Percentiles rank a stretch among this genome's conserved stretches.
These are phyloP conservation scores for Trypanosoma caninum DNA, from an alignment of 208 protist species.

Conservation along the genomic window DNA sequence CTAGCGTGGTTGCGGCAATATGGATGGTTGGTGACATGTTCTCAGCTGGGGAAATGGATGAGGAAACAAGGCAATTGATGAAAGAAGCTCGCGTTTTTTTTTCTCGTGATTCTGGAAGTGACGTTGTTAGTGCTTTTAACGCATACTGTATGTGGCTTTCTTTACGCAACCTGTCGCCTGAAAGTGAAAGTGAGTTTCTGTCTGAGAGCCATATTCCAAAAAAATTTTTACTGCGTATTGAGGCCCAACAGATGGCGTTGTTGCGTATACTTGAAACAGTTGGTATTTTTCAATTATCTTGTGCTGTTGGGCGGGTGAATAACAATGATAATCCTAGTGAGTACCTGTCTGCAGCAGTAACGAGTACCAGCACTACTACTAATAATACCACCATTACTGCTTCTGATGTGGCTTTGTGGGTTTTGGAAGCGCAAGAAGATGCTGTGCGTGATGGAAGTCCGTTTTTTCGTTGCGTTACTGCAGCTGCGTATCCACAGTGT, in stretches of 20 bases:
- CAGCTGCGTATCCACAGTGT: constrained; percentile 69
- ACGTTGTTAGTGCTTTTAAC: constrained; percentile 61
- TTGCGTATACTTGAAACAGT: constrained; percentile 16
- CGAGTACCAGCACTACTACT: no score
- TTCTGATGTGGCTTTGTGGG: constrained; percentile 10
- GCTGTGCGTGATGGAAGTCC: constrained; percentile 27
- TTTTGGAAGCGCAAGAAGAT: constrained; percentile 38
- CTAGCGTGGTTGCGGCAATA: constrained; percentile 56
- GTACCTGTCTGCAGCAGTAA: no score
- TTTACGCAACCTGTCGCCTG: constrained; percentile 18
- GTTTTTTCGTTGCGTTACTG: constrained; percentile 55
- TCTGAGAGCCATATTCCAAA: constrained; percentile 48
- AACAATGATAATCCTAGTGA: neutral
- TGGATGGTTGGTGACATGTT: constrained; percentile 67
- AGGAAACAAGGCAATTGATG: constrained; percentile 36
- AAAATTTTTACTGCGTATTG: constrained; percentile 31
- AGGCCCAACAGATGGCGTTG: constrained; percentile 17
- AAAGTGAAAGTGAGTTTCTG: constrained; percentile 38
- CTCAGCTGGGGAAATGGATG: constrained; percentile 20
- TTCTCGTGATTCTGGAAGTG: constrained; percentile 58
- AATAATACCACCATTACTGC: neutral
- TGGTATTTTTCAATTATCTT: constrained; percentile 5
- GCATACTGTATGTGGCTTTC: constrained; percentile 81
- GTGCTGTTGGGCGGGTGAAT: neutral
- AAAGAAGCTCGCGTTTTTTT: constrained; percentile 75